Conservation (phyloP, 2,329 filamentous ascomycete genomes). For the Monosporascus sp. region DNA sequence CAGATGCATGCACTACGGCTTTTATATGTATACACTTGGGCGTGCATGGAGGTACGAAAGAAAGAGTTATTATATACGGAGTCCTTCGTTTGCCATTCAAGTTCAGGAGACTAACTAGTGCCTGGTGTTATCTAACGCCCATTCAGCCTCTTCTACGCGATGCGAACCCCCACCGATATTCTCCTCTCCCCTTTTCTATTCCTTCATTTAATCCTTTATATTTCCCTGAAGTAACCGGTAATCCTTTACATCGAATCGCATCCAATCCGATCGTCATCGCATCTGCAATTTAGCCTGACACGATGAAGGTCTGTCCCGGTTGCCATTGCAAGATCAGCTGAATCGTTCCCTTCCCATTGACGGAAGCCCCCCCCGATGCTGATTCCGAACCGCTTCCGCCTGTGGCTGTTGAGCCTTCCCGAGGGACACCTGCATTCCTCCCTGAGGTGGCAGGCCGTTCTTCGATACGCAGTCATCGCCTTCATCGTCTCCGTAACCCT, state of each 20-base stretch:
- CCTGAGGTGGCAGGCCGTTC: constrained; percentile 13
- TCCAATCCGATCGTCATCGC: background rate
- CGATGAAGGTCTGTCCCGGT: background rate
- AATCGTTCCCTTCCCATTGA: background rate
- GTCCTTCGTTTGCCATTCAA: too few species aligned
- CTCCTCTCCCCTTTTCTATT: too few species aligned
- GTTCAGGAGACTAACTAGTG: too few species aligned
- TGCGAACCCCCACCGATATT: too few species aligned
- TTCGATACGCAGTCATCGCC: constrained; percentile 16
- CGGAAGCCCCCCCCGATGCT: constrained; percentile 5
- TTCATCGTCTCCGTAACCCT: constrained; percentile 17
- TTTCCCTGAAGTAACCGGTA: background rate
- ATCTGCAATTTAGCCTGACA: background rate
- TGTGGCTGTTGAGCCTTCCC: constrained; percentile 18
- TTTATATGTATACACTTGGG: too few species aligned
- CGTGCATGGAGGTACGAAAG: too few species aligned
- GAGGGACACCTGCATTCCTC: constrained; percentile 11
- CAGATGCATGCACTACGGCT: too few species aligned
- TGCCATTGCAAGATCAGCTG: background rate
- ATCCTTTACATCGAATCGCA: background rate
- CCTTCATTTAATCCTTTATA: too few species aligned
- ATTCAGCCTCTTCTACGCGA: too few species aligned
- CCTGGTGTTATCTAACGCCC: too few species aligned
- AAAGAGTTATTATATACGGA: too few species aligned
- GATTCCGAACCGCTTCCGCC: constrained; percentile 5